Base-by-base conservation (phyloP, 805 yeast genomes). In the Isabelozyma heimii region DNA sequence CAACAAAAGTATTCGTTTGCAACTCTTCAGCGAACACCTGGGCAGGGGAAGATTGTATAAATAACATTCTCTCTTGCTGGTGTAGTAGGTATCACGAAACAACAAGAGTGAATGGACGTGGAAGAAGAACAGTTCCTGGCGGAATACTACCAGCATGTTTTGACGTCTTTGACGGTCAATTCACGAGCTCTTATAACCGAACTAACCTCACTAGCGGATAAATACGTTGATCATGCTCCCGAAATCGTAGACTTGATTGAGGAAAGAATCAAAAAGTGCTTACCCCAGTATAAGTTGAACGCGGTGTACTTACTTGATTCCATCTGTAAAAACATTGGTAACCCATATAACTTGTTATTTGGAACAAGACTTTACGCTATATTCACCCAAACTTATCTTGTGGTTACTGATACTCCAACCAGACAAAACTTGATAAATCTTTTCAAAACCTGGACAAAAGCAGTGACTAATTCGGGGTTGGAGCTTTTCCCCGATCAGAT, bases 291-390 rank as follows among this genome's bases (percentile, higher is more conserved):
- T 55, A 69, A 69, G 50, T 60, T 70, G 16, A 66, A 52, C 52
- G 52, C 68, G 16, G 62, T 74, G 44, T 73, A 73, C 53, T 56
- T 73, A 43, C 52, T 73, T 60, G 79, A 73, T 55, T 70, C 75
- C 37, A 70, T 73, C 26, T 63, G 72, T 56, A 73, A 73, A 50
- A 72, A 67, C 55, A 62, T 73, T 28, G 77, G 79, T 13, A 72
- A 67, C 48, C 79, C 79, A 7, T 73, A 71, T 58, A 71, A 71
- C 51, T 49, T 70, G 42, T 54, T 72, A 44, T 72, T 73, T 53
- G 69, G 70, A 39, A 51, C 58, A 17, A 65, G 65, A 45, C 54
- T 73, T 39, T 71, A 63, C 57, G 60, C 60, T 45, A 58, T 60
- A 42, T 73, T 72, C 56, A 66, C 74, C 3, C 75, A 70, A 46